A percentile compares a stretch with the other conserved stretches of the same genome.
These are phyloP conservation scores for Aspergillus funiculosus DNA, from an alignment of 495 filamentous ascomycete genomes.

Conservation along the genomic window DNA sequence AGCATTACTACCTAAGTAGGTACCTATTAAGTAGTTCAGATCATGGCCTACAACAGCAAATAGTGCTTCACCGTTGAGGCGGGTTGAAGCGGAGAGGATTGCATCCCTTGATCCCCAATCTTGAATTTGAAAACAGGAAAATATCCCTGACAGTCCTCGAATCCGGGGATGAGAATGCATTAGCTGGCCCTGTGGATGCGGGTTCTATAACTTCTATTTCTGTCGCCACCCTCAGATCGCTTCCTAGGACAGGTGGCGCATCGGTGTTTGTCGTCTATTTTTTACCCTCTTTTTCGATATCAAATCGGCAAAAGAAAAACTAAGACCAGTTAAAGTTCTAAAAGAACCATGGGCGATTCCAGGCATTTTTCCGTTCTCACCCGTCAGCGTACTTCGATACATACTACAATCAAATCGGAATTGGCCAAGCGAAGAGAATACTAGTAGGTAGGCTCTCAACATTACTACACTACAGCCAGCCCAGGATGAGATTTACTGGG, in stretches of 20 bases:
- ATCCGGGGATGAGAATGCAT: conserved; percentile 19
- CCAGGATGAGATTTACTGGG: conserved; percentile 4
- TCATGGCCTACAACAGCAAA: too few relatives aligned
- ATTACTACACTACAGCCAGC: neutral
- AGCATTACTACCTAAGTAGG: too few relatives aligned
- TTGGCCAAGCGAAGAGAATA: conserved; percentile 6
- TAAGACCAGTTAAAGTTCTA: neutral
- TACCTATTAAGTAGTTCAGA: too few relatives aligned
- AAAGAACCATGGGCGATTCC: conserved; percentile 8
- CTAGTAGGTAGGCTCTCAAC: neutral
- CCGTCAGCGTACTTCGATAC: conserved; percentile 2
- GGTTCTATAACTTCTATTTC: conserved; percentile 15
- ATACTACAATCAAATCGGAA: neutral
- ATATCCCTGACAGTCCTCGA: conserved; percentile 17
- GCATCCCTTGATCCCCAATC: conserved; percentile 12
- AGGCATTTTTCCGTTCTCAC: conserved; percentile 13
- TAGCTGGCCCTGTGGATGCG: conserved; percentile 16
- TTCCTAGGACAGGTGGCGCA: conserved; percentile 18
- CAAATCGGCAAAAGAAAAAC: neutral
- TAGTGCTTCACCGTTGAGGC: too few relatives aligned
- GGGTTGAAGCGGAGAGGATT: too few relatives aligned
- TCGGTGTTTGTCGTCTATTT: conserved; percentile 3
- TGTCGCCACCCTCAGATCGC: conserved; percentile 21
- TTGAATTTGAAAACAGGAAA: too few relatives aligned
- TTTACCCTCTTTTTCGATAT: neutral